Percentiles rank a stretch among this genome's conserved stretches.
phyloP scores from a whole-genome alignment of 495 filamentous ascomycete species.

The Staphylotrichum longicolle region DNA sequence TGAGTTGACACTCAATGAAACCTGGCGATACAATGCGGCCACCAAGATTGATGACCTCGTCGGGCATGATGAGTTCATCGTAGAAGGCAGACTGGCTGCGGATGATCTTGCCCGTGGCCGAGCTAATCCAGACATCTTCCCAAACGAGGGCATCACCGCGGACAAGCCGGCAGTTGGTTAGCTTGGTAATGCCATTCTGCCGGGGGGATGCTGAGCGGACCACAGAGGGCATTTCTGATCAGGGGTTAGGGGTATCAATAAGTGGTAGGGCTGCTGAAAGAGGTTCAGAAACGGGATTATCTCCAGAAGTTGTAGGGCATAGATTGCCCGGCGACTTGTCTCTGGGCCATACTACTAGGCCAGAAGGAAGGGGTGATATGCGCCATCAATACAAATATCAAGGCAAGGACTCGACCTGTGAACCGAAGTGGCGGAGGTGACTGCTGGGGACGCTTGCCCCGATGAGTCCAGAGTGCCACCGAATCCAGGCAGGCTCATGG shows the following conservation, averaged over 20 bases:
- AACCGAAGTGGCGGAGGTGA: no score
- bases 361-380: neutral
- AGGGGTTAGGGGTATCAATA: neutral
- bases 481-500: no score
- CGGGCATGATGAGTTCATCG: slow-evolving; percentile 59
- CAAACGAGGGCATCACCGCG: slow-evolving; percentile 60
- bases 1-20: slow-evolving; percentile 82
- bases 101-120: slow-evolving; percentile 71
- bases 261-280: neutral
- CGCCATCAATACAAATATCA: slow-evolving; percentile 1
- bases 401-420: neutral
- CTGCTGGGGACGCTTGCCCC: no score
- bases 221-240: slow-evolving; percentile 6
- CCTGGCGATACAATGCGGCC: slow-evolving; percentile 77
- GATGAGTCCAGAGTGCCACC: no score
- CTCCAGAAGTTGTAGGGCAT: slow-evolving; percentile 4
- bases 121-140: slow-evolving; percentile 78
- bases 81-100: slow-evolving; percentile 73
- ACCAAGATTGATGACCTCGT: slow-evolving; percentile 65
- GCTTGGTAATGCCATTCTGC: slow-evolving; percentile 64
- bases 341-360: slow-evolving; percentile 5
- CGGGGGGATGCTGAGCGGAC: slow-evolving; percentile 13
- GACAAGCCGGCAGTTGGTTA: slow-evolving; percentile 76
- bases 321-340: neutral
- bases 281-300: neutral